Evolutionary conservation across 306 rosid species (phyloP).

Genomic region (Senna tora): DNA sequence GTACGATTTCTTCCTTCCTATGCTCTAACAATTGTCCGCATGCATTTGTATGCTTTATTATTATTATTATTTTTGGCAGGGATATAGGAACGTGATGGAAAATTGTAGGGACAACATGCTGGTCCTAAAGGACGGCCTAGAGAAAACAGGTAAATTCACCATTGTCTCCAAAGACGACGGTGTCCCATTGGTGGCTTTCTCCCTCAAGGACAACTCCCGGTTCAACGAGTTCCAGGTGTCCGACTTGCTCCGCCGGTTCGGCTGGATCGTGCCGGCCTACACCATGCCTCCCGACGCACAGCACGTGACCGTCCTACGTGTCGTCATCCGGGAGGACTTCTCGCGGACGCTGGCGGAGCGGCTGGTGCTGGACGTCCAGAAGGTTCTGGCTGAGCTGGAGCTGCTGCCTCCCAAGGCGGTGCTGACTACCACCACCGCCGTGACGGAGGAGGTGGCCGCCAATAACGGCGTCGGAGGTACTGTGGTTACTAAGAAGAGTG

Average conservation of each 20-base stretch:
- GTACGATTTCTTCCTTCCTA: too few relatives aligned
- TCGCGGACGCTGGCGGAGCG: slow-evolving; percentile 92
- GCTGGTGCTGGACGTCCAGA: slow-evolving; percentile 62
- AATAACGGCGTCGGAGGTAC: slow-evolving; percentile 14
- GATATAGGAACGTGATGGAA: slow-evolving; percentile 84
- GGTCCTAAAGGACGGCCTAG: slow-evolving; percentile 78
- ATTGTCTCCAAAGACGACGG: slow-evolving; percentile 83
- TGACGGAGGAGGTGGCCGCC: slow-evolving; percentile 12
- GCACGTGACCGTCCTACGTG: slow-evolving; percentile 80
- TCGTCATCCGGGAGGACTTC: slow-evolving; percentile 89
- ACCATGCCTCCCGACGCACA: slow-evolving; percentile 94
- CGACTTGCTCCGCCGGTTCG: slow-evolving; percentile 69
- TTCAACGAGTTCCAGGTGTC: slow-evolving; percentile 83
- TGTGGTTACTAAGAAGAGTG: slow-evolving; percentile 55
- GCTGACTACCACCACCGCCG: slow-evolving; percentile 18
- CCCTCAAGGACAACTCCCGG: slow-evolving; percentile 60
- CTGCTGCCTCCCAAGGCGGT: slow-evolving; percentile 53
- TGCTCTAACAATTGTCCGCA: too few relatives aligned
- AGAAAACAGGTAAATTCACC: slow-evolving; percentile 66
- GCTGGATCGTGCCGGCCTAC: slow-evolving; percentile 98
- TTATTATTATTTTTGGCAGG: slow-evolving; percentile 42
- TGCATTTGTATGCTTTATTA: too few relatives aligned
- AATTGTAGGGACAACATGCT: slow-evolving; percentile 88
- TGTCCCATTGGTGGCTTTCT: slow-evolving; percentile 89
- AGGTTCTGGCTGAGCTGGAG: slow-evolving; percentile 79